Conservation (phyloP, 2,329 filamentous ascomycete genomes). For the Pyrenochaeta sp. region DNA sequence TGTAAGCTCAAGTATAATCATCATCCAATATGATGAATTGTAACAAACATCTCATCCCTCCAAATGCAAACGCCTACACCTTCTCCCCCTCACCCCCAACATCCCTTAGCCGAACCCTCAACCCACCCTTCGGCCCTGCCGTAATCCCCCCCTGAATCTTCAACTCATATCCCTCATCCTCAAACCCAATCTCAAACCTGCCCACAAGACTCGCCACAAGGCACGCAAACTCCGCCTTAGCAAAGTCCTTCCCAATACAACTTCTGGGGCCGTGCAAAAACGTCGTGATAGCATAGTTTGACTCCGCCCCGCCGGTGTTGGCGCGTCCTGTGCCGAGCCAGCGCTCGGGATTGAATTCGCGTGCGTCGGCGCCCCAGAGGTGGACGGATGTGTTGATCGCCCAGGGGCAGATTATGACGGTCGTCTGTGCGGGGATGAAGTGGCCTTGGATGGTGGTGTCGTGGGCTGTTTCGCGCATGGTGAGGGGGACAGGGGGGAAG, state of each 20-base stretch:
- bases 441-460: slow-evolving; percentile 73
- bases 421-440: slow-evolving; percentile 74
- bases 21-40: too few species aligned
- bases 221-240: slow-evolving; percentile 84
- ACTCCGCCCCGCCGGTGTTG: slow-evolving; percentile 74
- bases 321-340: slow-evolving; percentile 54
- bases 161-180: slow-evolving; percentile 67
- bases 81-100: slow-evolving; percentile 7
- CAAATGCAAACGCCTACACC: background rate
- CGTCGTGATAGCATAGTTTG: slow-evolving; percentile 80
- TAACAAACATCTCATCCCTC: too few species aligned
- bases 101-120: slow-evolving; percentile 71
- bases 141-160: slow-evolving; percentile 76
- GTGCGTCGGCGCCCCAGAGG: slow-evolving; percentile 80
- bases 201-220: slow-evolving; percentile 80
- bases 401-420: slow-evolving; percentile 69
- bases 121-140: slow-evolving; percentile 73
- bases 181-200: slow-evolving; percentile 73
- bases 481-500: slow-evolving; percentile 75
- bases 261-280: slow-evolving; percentile 87
- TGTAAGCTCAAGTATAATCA: too few species aligned
- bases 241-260: slow-evolving; percentile 85
- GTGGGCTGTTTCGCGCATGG: slow-evolving; percentile 69
- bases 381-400: slow-evolving; percentile 73
- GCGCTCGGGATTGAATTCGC: slow-evolving; percentile 77